Evolutionary conservation across 225 moss, liverwort and hornwort genomes (phyloP), one percentile per base, ranked within the genome.

Genomic region (Polytrichum formosum): DNA sequence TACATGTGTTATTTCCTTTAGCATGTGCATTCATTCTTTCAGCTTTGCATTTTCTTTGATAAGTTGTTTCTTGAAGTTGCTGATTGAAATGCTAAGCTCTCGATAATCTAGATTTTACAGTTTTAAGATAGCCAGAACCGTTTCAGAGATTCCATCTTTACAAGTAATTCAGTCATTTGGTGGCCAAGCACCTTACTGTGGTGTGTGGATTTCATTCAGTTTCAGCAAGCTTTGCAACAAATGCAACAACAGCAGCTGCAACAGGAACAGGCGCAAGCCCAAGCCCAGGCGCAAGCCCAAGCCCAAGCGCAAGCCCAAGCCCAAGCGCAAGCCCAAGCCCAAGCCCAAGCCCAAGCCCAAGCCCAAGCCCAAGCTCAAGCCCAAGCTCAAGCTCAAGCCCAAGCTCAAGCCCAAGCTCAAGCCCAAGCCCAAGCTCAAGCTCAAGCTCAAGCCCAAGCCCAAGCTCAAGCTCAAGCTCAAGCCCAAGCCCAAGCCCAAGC

Each of bases 171-270:
- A 46, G 46, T 46, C 46, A 46, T 46, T 13, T 46, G 13, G 46
- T 46, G 10, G 16, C 46, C 16, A 46, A 13, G 16, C 16, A 46
- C 13, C 46, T 46, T 46, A 46, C 37, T 46, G 13, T 46, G 46
- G 46, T 13, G 46, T 46, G 25, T 64, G 7, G 0, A 30, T 71
- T 62, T 72, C 26, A 53, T 82, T 65, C 89, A 83, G 56, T 76
- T 87, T 64, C 87, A 93, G 77, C 94, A 88, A 74, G 76, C 75
- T 72, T 73, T 87, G 28, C 80, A 85, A 74, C 91, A 89, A 55
- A 59, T 77, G 26, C 89, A 89, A 71, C 73, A 69, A 2, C 74
- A 83, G 58, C 79, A 83, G 21, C 77, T 81, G 77, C 87, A 78
- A 28, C 87, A 76, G 30, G 81, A 76, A 7, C 91, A 83, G 72